phyloP scores from a whole-genome alignment of 345 rosid genomes.

The Gossypium mustelinum region DNA sequence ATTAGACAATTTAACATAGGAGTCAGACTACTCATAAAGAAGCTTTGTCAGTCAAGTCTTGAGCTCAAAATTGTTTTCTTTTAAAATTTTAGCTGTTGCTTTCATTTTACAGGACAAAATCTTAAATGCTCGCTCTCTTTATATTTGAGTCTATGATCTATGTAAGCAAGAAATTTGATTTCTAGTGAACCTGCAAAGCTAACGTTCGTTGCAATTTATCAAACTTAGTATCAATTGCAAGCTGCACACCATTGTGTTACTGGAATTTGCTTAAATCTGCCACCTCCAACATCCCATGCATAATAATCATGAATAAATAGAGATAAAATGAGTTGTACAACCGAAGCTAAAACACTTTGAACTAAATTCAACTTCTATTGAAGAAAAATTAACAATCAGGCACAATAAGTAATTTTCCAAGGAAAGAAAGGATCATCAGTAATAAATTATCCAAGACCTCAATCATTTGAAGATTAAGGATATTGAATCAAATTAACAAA shows the following conservation, averaged over 20 bases:
- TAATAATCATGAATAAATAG: background rate
- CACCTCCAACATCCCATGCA: background rate
- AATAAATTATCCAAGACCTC: background rate
- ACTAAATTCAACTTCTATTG: too few relatives aligned
- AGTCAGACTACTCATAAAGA: background rate
- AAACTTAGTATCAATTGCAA: background rate
- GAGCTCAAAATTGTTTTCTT: background rate
- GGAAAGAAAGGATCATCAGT: background rate
- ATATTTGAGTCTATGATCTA: background rate
- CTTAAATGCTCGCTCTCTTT: background rate
- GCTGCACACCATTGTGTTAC: background rate
- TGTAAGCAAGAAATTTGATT: background rate
- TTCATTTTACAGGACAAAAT: background rate
- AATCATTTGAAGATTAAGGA: background rate
- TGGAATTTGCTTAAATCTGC: background rate
- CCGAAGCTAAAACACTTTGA: background rate
- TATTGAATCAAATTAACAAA: background rate
- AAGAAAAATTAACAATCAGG: background rate
- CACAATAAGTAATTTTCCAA: background rate
- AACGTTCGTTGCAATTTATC: background rate
- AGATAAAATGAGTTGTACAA: background rate
- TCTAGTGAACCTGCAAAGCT: background rate
- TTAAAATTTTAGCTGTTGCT: background rate
- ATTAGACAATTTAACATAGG: background rate
- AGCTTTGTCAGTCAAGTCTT: background rate